Conservation (phyloP, 257 asterid genomes). For the Rehmannia glutinosa region DNA sequence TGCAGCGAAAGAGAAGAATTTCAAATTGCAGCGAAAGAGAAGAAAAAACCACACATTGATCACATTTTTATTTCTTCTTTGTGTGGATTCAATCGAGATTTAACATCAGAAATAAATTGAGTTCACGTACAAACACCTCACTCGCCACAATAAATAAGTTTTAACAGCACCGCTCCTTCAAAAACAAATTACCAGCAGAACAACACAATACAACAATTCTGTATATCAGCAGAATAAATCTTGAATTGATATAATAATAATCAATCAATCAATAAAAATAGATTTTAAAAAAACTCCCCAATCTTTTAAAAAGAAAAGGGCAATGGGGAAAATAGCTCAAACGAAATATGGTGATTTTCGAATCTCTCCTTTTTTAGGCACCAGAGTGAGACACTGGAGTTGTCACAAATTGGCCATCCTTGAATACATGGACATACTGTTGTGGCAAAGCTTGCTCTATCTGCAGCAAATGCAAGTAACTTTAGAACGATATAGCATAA, state of each 20-base stretch:
- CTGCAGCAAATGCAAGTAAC: constrained; percentile 33
- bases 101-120: neutral
- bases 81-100: no score
- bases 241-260: neutral
- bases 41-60: no score
- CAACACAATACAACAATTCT: constrained; percentile 21
- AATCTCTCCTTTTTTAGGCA: constrained; percentile 33
- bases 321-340: constrained; percentile 10
- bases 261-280: neutral
- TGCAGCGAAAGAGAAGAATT: no score
- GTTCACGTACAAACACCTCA: constrained; percentile 8
- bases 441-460: constrained; percentile 91
- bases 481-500: no score
- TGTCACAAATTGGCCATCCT: constrained; percentile 78
- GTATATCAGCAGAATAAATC: neutral
- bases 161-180: neutral
- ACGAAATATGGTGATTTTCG: neutral
- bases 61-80: no score
- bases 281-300: constrained; percentile 6
- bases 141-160: constrained; percentile 1
- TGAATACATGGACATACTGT: constrained; percentile 69
- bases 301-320: constrained; percentile 17
- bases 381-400: constrained; percentile 93
- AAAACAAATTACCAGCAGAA: constrained; percentile 9
- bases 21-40: no score